These are phyloP conservation scores for Phytophthora pluvialis DNA, from an alignment of 352 stramenopile genomes.

Conservation along the genomic window DNA sequence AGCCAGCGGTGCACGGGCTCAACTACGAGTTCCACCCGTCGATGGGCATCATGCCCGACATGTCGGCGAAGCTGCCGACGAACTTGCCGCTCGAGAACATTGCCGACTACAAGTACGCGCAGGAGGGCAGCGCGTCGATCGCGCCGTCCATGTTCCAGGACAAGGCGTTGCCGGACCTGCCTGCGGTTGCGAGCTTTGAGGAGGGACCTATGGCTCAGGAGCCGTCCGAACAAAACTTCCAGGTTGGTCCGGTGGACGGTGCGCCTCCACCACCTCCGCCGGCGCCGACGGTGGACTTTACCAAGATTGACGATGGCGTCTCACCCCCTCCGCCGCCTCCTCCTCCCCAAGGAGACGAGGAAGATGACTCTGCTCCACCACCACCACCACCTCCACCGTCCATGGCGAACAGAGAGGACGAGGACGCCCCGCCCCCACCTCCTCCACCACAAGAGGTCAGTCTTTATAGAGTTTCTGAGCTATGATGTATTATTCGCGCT, in stretches of 20 bases:
- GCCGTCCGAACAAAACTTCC: constrained; percentile 55
- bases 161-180: constrained; percentile 76
- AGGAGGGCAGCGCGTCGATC: constrained; percentile 70
- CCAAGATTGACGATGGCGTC: constrained; percentile 46
- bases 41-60: constrained; percentile 68
- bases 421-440: constrained; percentile 50
- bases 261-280: constrained; percentile 69
- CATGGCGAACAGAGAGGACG: constrained; percentile 41
- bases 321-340: constrained; percentile 60
- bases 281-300: constrained; percentile 64
- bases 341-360: constrained; percentile 36
- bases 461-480: neutral
- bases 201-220: constrained; percentile 71
- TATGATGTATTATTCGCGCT: neutral
- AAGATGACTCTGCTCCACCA: constrained; percentile 51
- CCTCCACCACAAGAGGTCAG: constrained; percentile 50
- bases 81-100: constrained; percentile 85
- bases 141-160: constrained; percentile 87
- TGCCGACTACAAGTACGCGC: constrained; percentile 81
- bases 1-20: constrained; percentile 71
- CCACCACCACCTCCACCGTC: constrained; percentile 52
- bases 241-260: constrained; percentile 73
- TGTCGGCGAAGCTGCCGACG: constrained; percentile 77
- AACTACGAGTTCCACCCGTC: constrained; percentile 84
- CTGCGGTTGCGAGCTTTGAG: constrained; percentile 65